A percentile compares a stretch with the other conserved stretches of the same genome.
phyloP scores from a whole-genome alignment of 345 rosid species.

The Abelmoschus esculentus region DNA sequence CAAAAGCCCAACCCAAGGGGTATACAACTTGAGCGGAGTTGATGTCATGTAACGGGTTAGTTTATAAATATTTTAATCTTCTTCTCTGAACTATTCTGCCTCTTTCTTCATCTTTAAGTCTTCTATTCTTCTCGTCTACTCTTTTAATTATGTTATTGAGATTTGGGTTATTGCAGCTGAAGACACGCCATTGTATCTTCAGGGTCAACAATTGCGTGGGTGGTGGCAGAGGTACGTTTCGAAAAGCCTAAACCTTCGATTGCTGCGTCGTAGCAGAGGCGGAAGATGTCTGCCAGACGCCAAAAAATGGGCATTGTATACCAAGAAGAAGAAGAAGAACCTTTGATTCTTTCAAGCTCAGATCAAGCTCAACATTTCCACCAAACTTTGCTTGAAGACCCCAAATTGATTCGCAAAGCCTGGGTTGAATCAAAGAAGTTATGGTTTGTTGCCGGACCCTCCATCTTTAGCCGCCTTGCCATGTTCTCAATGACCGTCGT shows the following conservation, averaged over 20 bases:
- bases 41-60: too few species aligned
- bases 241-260: not conserved
- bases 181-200: not conserved
- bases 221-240: not conserved
- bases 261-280: not conserved
- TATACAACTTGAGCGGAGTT: not conserved
- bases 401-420: slow-evolving; percentile 10
- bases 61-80: too few species aligned
- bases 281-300: not conserved
- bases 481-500: slow-evolving; percentile 43
- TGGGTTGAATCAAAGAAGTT: slow-evolving; percentile 36
- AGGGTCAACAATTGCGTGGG: not conserved
- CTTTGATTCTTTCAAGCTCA: slow-evolving; percentile 13
- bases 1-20: not conserved
- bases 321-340: slow-evolving; percentile 7
- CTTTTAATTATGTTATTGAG: too few species aligned
- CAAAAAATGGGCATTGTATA: not conserved
- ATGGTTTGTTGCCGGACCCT: slow-evolving; percentile 45
- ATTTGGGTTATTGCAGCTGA: too few species aligned
- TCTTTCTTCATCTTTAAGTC: too few species aligned
- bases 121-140: too few species aligned
- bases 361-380: too few species aligned
- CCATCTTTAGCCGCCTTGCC: slow-evolving; percentile 47
- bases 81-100: too few species aligned
- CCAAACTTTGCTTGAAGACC: not conserved